A percentile compares a stretch with the other conserved stretches of the same genome.
Evolutionary conservation across 2,329 filamentous ascomycete genomes (phyloP).

Genomic region (Phialophora verrucosa): DNA sequence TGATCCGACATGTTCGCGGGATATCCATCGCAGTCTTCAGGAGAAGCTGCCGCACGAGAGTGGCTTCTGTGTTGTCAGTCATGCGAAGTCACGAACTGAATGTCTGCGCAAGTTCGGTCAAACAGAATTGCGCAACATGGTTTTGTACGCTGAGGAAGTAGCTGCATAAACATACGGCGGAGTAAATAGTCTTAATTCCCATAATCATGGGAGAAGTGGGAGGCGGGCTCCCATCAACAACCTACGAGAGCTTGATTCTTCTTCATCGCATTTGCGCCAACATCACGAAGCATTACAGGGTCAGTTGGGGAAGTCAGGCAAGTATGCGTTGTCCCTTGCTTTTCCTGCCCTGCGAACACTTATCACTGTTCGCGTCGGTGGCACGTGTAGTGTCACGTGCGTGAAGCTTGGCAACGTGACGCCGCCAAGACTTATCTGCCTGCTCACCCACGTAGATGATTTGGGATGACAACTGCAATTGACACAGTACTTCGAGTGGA

Average conservation of each 20-base stretch:
- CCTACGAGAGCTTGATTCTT: no score
- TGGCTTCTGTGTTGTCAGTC: not conserved
- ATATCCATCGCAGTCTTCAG: conserved; percentile 48
- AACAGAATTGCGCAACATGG: not conserved
- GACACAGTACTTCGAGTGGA: conserved; percentile 68
- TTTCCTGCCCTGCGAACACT: conserved; percentile 69
- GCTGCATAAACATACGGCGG: not conserved
- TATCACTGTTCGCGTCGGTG: no score
- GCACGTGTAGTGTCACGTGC: no score
- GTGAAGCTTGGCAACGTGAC: no score
- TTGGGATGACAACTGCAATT: no score
- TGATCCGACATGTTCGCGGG: conserved; percentile 31
- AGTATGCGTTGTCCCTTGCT: conserved; percentile 57
- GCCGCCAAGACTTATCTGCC: no score
- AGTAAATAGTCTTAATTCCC: not conserved
- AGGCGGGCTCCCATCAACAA: no score
- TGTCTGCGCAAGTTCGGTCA: not conserved
- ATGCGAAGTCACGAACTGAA: not conserved
- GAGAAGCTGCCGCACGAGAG: not conserved
- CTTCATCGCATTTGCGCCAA: no score
- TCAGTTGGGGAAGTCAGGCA: no score
- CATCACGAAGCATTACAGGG: no score
- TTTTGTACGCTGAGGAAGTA: not conserved
- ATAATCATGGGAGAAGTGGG: not conserved
- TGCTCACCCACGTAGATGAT: no score